Percentiles rank a stretch among this genome's conserved stretches.
These are phyloP conservation scores for Triticum timopheevii DNA, from an alignment of 176 grass and related monocot species.

Conservation along the genomic window DNA sequence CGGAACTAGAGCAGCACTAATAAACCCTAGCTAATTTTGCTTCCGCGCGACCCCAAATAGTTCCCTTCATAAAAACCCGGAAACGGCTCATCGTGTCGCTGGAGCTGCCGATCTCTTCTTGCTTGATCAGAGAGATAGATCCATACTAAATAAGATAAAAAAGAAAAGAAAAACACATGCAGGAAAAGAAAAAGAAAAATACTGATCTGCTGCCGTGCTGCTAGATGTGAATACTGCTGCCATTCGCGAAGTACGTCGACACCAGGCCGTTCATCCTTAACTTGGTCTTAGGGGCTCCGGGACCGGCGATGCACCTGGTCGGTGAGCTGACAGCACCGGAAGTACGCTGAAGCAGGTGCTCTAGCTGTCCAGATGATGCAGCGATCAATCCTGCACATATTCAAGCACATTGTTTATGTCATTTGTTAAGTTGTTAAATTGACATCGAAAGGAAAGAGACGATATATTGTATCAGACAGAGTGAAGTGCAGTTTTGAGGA, in stretches of 20 bases:
- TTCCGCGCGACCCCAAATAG: conserved; percentile 25
- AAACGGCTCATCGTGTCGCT: conserved; percentile 45
- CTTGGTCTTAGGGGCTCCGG: conserved; percentile 23
- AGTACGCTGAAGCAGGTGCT: conserved; percentile 41
- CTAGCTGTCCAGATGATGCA: conserved; percentile 61
- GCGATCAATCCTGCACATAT: conserved; percentile 68
- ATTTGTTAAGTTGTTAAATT: background rate
- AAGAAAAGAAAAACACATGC: background rate
- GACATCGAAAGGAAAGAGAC: background rate
- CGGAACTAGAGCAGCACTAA: conserved; percentile 20
- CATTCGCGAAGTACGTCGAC: conserved; percentile 40
- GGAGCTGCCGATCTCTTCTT: conserved; percentile 43
- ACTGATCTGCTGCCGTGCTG: background rate
- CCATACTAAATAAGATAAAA: background rate
- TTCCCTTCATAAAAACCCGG: conserved; percentile 72
- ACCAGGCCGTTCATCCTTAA: conserved; percentile 55
- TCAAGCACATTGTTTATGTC: background rate
- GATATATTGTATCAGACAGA: background rate
- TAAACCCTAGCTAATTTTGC: conserved; percentile 56
- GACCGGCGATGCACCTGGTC: background rate
- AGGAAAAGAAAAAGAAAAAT: background rate
- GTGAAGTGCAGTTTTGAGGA: background rate
- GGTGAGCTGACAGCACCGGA: background rate
- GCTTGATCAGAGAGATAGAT: conserved; percentile 16
- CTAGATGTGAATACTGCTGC: conserved; percentile 64